Evolutionary conservation across 164 flowering plant genomes (phyloP).

Genomic region (Chimonanthus salicifolius): DNA sequence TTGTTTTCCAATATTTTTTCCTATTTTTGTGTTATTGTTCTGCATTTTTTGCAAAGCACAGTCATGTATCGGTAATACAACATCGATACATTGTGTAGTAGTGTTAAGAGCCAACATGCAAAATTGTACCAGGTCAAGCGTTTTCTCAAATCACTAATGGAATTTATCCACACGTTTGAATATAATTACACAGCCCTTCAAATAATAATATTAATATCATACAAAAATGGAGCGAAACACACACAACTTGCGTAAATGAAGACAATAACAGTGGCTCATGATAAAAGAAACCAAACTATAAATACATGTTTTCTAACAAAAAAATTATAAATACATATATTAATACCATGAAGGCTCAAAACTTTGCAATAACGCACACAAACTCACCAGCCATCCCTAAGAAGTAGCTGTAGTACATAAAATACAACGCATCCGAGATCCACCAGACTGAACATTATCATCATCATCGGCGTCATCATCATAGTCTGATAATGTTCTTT

Average conservation of each 20-base stretch:
- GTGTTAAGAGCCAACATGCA: too few relatives aligned
- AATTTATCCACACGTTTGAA: not conserved
- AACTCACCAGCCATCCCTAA: conserved; percentile 1
- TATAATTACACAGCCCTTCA: not conserved
- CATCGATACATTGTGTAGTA: too few relatives aligned
- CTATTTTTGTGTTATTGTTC: too few relatives aligned
- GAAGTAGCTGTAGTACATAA: conserved; percentile 90
- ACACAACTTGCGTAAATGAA: too few relatives aligned
- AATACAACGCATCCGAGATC: conserved; percentile 65
- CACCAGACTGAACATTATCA: conserved; percentile 27
- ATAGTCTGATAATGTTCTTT: conserved; percentile 17
- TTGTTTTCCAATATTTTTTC: too few relatives aligned
- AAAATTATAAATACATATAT: not conserved
- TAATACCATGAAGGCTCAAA: conserved; percentile 4
- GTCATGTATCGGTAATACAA: too few relatives aligned
- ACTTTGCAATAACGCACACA: not conserved
- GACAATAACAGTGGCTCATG: not conserved
- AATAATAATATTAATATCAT: not conserved
- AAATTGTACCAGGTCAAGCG: too few relatives aligned
- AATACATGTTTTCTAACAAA: not conserved
- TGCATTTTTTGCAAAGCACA: too few relatives aligned
- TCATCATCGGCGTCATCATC: conserved; percentile 37
- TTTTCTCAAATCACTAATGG: too few relatives aligned
- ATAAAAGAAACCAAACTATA: not conserved
- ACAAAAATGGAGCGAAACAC: not conserved